Percentiles rank a stretch among this genome's conserved stretches.
Conservation (phyloP, 768 basidiomycete species). For the Neoboletus subvelutipes region DNA sequence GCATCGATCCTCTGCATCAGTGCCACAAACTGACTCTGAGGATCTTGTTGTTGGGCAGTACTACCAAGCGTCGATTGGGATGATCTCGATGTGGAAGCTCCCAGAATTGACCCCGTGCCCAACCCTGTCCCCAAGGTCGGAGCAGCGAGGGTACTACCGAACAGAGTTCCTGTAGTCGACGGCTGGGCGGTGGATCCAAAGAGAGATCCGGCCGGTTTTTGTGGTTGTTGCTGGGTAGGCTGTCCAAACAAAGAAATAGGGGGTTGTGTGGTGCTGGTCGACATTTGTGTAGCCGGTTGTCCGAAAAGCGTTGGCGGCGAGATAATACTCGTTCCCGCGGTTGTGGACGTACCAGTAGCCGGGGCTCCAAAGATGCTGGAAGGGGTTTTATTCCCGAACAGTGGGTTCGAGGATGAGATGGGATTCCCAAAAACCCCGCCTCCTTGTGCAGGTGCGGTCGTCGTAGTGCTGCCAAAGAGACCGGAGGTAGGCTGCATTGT, state of each 20-base stretch:
- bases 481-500: constrained; percentile 18
- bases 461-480: constrained; percentile 30
- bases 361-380: constrained; percentile 32
- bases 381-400: constrained; percentile 38
- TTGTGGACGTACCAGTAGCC: constrained; percentile 15
- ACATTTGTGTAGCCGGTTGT: constrained; percentile 19
- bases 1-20: constrained; percentile 60
- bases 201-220: constrained; percentile 26
- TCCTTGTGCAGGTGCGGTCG: constrained; percentile 18
- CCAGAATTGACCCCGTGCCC: constrained; percentile 23
- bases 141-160: constrained; percentile 34
- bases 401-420: constrained; percentile 27
- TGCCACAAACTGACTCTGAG: constrained; percentile 55
- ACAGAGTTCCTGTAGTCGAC: constrained; percentile 32
- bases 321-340: constrained; percentile 11
- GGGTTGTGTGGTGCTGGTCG: constrained; percentile 14
- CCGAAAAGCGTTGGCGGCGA: constrained; percentile 34
- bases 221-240: constrained; percentile 22
- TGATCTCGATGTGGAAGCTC: constrained; percentile 31
- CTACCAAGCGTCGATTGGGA: constrained; percentile 38
- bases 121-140: constrained; percentile 34
- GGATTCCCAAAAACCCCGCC: constrained; percentile 30
- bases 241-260: constrained; percentile 23
- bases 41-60: constrained; percentile 53
- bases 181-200: constrained; percentile 33